phyloP scores from a whole-genome alignment of 179 eudicot species.

The Amaranthus tricolor region DNA sequence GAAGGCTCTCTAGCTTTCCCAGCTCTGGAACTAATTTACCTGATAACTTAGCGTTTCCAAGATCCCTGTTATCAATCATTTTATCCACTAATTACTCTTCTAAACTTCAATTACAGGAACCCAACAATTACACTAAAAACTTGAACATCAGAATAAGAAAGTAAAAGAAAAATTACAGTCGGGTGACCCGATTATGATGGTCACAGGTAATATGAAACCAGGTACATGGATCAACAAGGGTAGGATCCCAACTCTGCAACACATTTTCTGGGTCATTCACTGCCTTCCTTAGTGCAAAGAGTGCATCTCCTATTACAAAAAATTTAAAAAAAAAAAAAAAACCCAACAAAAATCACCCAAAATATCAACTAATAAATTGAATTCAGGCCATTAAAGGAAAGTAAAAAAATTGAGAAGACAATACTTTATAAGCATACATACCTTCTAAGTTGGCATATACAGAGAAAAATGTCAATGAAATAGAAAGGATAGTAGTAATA shows the following conservation, averaged over 20 bases:
- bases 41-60: slow-evolving; percentile 80
- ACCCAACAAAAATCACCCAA: neutral
- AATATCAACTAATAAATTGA: neutral
- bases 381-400: neutral
- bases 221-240: slow-evolving; percentile 88
- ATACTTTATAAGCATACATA: neutral
- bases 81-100: neutral
- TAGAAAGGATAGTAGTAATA: neutral
- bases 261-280: slow-evolving; percentile 65
- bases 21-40: slow-evolving; percentile 80
- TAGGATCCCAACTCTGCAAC: slow-evolving; percentile 86
- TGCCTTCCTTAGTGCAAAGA: slow-evolving; percentile 62
- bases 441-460: slow-evolving; percentile 14
- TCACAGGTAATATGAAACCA: slow-evolving; percentile 95
- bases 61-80: slow-evolving; percentile 52
- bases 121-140: neutral
- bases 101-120: neutral
- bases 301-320: slow-evolving; percentile 63
- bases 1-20: slow-evolving; percentile 69
- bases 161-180: slow-evolving; percentile 43
- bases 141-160: neutral
- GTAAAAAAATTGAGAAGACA: neutral
- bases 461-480: neutral
- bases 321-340: neutral
- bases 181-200: slow-evolving; percentile 59